A percentile compares a stretch with the other conserved stretches of the same genome.
These are phyloP conservation scores for Comarum palustre DNA, from an alignment of 306 rosid species.

Conservation along the genomic window DNA sequence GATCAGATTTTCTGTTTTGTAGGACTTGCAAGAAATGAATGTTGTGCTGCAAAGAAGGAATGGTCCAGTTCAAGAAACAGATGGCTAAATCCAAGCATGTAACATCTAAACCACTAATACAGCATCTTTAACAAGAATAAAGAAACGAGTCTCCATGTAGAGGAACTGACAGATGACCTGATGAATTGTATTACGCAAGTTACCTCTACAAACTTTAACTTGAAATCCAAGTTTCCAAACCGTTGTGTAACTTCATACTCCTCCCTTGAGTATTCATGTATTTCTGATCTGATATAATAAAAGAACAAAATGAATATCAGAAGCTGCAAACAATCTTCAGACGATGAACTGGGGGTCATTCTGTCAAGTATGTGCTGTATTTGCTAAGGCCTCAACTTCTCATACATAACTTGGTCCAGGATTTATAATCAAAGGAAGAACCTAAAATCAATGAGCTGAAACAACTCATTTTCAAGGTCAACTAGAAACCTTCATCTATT, in stretches of 20 bases:
- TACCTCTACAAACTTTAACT: constrained; percentile 90
- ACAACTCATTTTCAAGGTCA: not conserved
- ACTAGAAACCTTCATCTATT: not conserved
- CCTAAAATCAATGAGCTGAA: constrained; percentile 13
- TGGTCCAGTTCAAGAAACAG: not conserved
- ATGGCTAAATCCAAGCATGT: not conserved
- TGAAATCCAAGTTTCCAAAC: constrained; percentile 85
- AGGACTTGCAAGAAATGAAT: constrained; percentile 95
- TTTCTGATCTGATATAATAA: constrained; percentile 70
- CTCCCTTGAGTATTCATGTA: constrained; percentile 78
- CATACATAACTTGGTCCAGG: not conserved
- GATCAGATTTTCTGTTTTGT: constrained; percentile 91
- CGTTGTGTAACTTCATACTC: constrained; percentile 95
- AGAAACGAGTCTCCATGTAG: not conserved
- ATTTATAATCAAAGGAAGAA: constrained; percentile 13
- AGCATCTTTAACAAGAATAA: not conserved
- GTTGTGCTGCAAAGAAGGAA: constrained; percentile 71
- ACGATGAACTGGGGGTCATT: not conserved
- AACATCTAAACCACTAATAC: not conserved
- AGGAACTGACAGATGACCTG: not conserved
- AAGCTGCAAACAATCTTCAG: not conserved
- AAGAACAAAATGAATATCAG: constrained; percentile 21
- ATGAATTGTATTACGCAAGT: not conserved
- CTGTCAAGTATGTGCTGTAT: not conserved
- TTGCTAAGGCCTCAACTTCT: not conserved